Percentiles rank a stretch among this genome's conserved stretches.
These are phyloP conservation scores for Tubosaeta sp. DNA, from an alignment of 768 basidiomycete species.

Conservation along the genomic window DNA sequence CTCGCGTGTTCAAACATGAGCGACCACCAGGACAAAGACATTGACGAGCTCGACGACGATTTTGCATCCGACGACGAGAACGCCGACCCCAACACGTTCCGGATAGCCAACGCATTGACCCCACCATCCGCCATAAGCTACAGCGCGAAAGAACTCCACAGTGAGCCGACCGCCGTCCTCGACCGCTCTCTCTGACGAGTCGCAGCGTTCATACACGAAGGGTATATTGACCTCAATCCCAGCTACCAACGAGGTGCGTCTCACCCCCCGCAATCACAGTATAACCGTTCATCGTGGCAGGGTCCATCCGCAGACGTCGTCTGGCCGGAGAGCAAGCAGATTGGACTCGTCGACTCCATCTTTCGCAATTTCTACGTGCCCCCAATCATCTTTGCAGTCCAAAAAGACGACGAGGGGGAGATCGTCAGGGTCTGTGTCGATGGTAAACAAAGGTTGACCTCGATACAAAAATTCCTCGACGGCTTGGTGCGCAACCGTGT, in stretches of 20 bases:
- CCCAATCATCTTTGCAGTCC: constrained; percentile 45
- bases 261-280: background rate
- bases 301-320: constrained; percentile 53
- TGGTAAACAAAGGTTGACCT: constrained; percentile 50
- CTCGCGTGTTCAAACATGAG: constrained; percentile 12
- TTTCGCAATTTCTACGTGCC: constrained; percentile 53
- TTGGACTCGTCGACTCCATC: constrained; percentile 47
- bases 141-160: constrained; percentile 44
- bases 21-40: constrained; percentile 33
- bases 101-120: constrained; percentile 38
- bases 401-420: constrained; percentile 39
- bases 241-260: constrained; percentile 65
- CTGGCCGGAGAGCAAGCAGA: constrained; percentile 68
- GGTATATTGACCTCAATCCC: constrained; percentile 65
- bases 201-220: constrained; percentile 62
- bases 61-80: constrained; percentile 39
- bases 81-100: constrained; percentile 39
- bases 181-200: background rate
- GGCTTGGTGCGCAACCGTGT: constrained; percentile 33
- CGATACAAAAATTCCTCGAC: constrained; percentile 45
- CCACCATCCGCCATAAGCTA: constrained; percentile 39
- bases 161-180: constrained; percentile 29
- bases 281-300: constrained; percentile 1
- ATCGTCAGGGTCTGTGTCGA: constrained; percentile 44
- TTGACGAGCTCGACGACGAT: constrained; percentile 46